Evolutionary conservation across 2,329 filamentous ascomycete species (phyloP).

Genomic region (Epichloe bromicola): DNA sequence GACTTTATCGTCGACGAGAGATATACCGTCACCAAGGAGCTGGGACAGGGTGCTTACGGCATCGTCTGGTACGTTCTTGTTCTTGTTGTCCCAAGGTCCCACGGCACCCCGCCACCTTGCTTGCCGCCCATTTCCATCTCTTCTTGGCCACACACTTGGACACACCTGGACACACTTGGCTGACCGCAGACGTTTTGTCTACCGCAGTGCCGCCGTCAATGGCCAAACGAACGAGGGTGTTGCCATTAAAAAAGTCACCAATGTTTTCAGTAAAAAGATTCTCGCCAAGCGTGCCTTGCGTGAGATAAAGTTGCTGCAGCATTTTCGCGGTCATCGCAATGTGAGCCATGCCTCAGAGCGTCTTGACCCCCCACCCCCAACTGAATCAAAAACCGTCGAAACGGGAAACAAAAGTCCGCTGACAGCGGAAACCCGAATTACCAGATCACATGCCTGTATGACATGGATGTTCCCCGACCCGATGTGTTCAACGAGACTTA

Average conservation of each 20-base stretch:
- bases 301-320: conserved; percentile 97
- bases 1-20: conserved; percentile 97
- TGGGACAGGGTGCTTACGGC: conserved; percentile 95
- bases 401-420: neutral
- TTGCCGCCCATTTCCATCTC: neutral
- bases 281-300: conserved; percentile 92
- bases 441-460: conserved; percentile 95
- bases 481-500: conserved; percentile 99
- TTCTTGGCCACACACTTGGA: neutral
- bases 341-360: conserved; percentile 34
- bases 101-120: neutral
- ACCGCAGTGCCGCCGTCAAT: conserved; percentile 74
- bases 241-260: conserved; percentile 99
- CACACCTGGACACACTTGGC: neutral
- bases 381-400: neutral
- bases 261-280: conserved; percentile 99
- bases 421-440: neutral
- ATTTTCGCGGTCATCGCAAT: conserved; percentile 85
- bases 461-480: conserved; percentile 97
- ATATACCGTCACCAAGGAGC: conserved; percentile 97
- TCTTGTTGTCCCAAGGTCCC: neutral
- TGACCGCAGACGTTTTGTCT: neutral
- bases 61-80: conserved; percentile 72
- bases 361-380: neutral
- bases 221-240: conserved; percentile 83